Evolutionary conservation across 768 basidiomycete species (phyloP).

Genomic region (Kwoniella mangroviensis): DNA sequence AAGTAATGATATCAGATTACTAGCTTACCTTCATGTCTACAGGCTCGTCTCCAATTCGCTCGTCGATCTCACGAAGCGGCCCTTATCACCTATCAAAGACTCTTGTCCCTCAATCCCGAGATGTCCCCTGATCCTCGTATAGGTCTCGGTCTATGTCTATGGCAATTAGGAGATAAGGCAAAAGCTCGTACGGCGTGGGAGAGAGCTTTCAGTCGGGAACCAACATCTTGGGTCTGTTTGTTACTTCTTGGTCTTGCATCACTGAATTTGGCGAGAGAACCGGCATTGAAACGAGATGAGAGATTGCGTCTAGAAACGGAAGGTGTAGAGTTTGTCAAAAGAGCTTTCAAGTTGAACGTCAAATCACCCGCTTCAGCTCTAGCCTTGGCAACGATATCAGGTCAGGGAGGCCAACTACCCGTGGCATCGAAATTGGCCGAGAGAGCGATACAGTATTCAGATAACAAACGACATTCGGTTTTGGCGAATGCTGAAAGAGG

Average conservation of each 20-base stretch:
- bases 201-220: constrained; percentile 75
- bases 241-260: constrained; percentile 83
- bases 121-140: constrained; percentile 92
- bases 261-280: constrained; percentile 81
- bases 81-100: constrained; percentile 81
- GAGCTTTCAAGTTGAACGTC: constrained; percentile 60
- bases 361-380: constrained; percentile 46
- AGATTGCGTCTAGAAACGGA: constrained; percentile 56
- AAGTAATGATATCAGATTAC: neutral
- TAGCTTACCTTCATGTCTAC: constrained; percentile 17
- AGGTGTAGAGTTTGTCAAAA: constrained; percentile 64
- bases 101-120: constrained; percentile 74
- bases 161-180: constrained; percentile 80
- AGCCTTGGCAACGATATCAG: constrained; percentile 41
- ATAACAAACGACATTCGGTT: constrained; percentile 65
- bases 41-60: constrained; percentile 86
- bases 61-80: constrained; percentile 76
- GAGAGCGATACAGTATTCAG: constrained; percentile 89
- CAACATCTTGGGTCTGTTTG: constrained; percentile 75
- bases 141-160: constrained; percentile 91
- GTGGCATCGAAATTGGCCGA: constrained; percentile 92
- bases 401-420: constrained; percentile 37
- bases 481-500: constrained; percentile 85
- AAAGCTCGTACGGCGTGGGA: constrained; percentile 90
- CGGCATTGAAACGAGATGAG: constrained; percentile 68